Evolutionary conservation across 805 yeast genomes (phyloP), one percentile per base, ranked within the genome.

Genomic region (Helenozyma rhizophorensis): DNA sequence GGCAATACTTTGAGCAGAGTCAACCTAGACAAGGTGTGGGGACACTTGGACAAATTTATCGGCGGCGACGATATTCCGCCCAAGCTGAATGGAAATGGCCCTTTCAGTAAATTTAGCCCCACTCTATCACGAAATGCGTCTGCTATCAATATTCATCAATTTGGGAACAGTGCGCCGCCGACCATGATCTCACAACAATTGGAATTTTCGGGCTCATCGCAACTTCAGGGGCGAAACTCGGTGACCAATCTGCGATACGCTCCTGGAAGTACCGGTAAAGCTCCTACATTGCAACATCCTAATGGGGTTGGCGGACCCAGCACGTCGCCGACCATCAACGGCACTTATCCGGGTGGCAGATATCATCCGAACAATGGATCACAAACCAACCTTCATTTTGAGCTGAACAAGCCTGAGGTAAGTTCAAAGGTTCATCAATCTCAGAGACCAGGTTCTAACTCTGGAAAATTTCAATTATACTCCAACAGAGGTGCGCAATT

Each of bases 31-130:
- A 82, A 77, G 51, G 80, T 87, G 33, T 86, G 95, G 95, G 90
- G 93, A 9, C 89, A 83, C 26, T 58, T 86, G 27, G 95, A 86
- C 54, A 86, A 86, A 53, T 88, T 90, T 37, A 81, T 95, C 24
- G 97, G 96, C 1, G 97, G 90, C 29, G 95, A 83, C 22, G 65
- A 67, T 17, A 47, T 61, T 0, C 57, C 60, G 6, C 46, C 59
- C 4, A 62, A 61, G 27, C 52, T 55, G 10, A 59, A 59, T 16
- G 68, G 68, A 2, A 70, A 65, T 23, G 83, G 82, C 9, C 77
- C 79, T 0, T 82, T 83, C 56, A 79, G 85, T 32, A 81, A 78
- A 36, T 81, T 78, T 53, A 78, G 83, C 23, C 88, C 89, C 1
- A 62, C 73, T 2, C 62, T 79, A n/a, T 80, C 88, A 2, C 66